Evolutionary conservation across 139 green algal genomes (phyloP), one percentile per base, ranked within the genome.

Genomic region (Eudorina sp.): DNA sequence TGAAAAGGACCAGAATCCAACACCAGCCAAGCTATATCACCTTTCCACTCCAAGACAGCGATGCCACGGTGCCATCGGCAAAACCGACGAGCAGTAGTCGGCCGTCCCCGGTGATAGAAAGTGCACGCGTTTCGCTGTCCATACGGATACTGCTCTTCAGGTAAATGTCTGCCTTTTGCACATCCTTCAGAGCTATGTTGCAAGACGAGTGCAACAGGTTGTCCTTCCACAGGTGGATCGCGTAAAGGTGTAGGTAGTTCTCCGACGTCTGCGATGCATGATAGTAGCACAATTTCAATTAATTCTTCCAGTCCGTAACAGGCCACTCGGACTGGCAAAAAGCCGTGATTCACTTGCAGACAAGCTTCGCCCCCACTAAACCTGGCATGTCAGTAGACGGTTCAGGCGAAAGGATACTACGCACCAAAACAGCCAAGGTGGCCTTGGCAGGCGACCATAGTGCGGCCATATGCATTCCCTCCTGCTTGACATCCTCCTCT

Each of bases 221-320:
- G 58, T 96, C 92, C 76, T 94, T 95, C 70, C 84, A 89, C 9
- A 64, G 53, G 83, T 96, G 92, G 46, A 96, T 83, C 55, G 85
- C 88, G 79, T 97, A 97, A 8, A 96, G 87, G 79, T 95, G 92
- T 68, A 97, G 88, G 62, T 92, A 90, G 27, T 91, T 93, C 66
- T 86, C 77, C 38, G 83, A 90, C 21, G 95, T 97, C 95, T 97
- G 94, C 90, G 60, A 16, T 36, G 43, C 58, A 79, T 34, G 34
- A 55, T 16, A 40, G n/a, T 7, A 53, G 27, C 46, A 77, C 18
- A 38, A 46, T 21, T 18, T 7, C n/a, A 72, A 40, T 72, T 72
- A n/a, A n/a, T n/a, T n/a, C n/a, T n/a, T n/a, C n/a, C n/a, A n/a
- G n/a, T n/a, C n/a, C n/a, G n/a, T n/a, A n/a, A n/a, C n/a, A n/a